phyloP scores from a whole-genome alignment of 257 asterid genomes.

The Fraxinus anomala region DNA sequence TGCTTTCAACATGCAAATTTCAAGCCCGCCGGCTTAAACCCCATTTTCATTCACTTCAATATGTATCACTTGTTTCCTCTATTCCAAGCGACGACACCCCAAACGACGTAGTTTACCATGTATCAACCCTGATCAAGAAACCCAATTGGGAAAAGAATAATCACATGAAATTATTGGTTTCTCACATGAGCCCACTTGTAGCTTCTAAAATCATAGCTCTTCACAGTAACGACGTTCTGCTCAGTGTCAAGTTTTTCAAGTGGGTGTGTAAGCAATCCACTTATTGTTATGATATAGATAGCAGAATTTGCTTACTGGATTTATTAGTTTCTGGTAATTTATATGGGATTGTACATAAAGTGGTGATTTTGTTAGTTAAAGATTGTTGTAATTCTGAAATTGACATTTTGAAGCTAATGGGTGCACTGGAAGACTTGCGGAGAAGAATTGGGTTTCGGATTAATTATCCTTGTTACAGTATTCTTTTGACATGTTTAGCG shows the following conservation, averaged over 20 bases:
- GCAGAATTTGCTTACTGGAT: slow-evolving; percentile 35
- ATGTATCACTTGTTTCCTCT: slow-evolving; percentile 25
- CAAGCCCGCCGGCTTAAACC: slow-evolving; percentile 16
- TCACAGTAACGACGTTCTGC: slow-evolving; percentile 34
- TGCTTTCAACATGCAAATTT: slow-evolving; percentile 28
- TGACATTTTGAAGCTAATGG: slow-evolving; percentile 40
- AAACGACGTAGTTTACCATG: slow-evolving; percentile 19
- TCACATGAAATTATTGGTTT: slow-evolving; percentile 39
- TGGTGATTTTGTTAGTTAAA: slow-evolving; percentile 33
- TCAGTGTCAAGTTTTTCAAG: slow-evolving; percentile 42
- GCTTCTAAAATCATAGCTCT: slow-evolving; percentile 38
- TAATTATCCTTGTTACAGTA: slow-evolving; percentile 49
- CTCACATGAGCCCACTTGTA: slow-evolving; percentile 45
- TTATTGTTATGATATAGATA: slow-evolving; percentile 39
- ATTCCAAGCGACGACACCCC: slow-evolving; percentile 13
- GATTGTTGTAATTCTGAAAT: slow-evolving; percentile 34
- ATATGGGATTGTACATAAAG: slow-evolving; percentile 38
- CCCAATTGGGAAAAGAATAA: slow-evolving; percentile 39
- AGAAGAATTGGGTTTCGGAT: slow-evolving; percentile 38
- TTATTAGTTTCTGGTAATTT: slow-evolving; percentile 24
- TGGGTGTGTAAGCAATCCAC: slow-evolving; percentile 49
- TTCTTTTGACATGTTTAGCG: slow-evolving; percentile 45
- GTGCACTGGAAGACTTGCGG: slow-evolving; percentile 38
- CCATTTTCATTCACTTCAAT: slow-evolving; percentile 25
- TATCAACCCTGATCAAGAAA: slow-evolving; percentile 35